Conservation (phyloP, 441 rosid species). For the Eutrema salsugineum region DNA sequence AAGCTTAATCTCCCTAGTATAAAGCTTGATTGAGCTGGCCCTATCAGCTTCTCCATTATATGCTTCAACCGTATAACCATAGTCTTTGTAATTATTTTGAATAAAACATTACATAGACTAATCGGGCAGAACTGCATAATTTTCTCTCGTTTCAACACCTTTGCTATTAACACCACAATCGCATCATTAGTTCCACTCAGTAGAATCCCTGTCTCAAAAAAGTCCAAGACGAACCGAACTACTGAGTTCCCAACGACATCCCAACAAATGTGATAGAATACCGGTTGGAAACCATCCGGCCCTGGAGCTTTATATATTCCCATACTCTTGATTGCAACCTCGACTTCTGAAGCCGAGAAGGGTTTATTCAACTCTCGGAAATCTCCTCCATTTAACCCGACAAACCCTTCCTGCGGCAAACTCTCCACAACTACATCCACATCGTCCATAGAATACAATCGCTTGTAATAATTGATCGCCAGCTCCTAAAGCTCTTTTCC, state of each 20-base stretch:
- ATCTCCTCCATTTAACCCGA: neutral
- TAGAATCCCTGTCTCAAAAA: neutral
- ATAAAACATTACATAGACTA: neutral
- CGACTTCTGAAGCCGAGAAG: neutral
- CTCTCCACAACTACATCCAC: neutral
- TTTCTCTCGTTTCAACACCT: neutral
- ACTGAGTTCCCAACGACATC: neutral
- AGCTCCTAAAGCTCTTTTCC: no score
- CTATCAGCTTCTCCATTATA: neutral
- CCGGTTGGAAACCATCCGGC: neutral
- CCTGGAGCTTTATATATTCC: no score
- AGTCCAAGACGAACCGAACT: no score
- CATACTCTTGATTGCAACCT: no score
- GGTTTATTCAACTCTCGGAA: no score
- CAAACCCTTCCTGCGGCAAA: neutral
- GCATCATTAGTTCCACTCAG: neutral
- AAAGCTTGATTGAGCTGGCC: neutral
- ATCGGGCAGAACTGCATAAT: neutral
- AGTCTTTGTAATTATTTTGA: neutral
- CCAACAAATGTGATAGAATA: neutral
- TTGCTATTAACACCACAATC: neutral
- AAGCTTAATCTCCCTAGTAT: neutral
- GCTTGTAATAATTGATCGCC: no score
- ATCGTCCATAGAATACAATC: no score
- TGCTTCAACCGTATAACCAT: neutral